phyloP scores from a whole-genome alignment of 306 rosid genomes.

The Vigna nakashimae region DNA sequence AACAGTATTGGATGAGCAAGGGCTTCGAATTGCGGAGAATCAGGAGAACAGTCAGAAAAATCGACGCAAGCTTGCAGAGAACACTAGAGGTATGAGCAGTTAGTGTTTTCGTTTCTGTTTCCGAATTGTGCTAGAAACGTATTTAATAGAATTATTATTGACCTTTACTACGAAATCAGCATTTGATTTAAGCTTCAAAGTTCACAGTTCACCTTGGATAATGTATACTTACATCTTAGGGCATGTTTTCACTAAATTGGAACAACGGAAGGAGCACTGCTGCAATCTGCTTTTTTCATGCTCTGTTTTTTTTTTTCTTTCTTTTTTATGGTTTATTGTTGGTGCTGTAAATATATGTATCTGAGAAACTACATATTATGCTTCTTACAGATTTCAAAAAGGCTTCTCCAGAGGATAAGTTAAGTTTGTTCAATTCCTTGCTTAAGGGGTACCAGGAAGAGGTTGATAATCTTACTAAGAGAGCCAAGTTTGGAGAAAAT shows the following conservation, averaged over 20 bases:
- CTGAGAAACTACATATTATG: slow-evolving; percentile 38
- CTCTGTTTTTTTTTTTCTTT: background rate
- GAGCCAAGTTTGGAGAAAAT: slow-evolving; percentile 97
- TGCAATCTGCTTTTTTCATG: background rate
- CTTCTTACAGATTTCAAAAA: slow-evolving; percentile 81
- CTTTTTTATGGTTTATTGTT: background rate
- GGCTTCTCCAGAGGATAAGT: slow-evolving; percentile 82
- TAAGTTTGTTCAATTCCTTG: slow-evolving; percentile 72
- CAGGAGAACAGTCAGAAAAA: slow-evolving; percentile 99
- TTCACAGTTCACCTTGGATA: slow-evolving; percentile 15
- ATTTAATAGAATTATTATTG: background rate
- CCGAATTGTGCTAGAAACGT: slow-evolving; percentile 20
- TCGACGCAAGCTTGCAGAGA: slow-evolving; percentile 96
- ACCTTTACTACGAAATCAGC: background rate
- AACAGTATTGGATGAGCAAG: slow-evolving; percentile 87
- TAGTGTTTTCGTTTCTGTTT: slow-evolving; percentile 25
- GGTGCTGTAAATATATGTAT: slow-evolving; percentile 16
- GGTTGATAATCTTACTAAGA: slow-evolving; percentile 94
- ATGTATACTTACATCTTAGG: background rate
- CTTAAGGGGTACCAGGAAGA: slow-evolving; percentile 95
- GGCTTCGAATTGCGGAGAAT: slow-evolving; percentile 91
- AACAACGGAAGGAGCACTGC: background rate
- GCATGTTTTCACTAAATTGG: background rate
- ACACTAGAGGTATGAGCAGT: slow-evolving; percentile 74
- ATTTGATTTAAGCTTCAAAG: background rate